phyloP scores from a whole-genome alignment of 2,329 filamentous ascomycete genomes.

The Talaromyces sp. region DNA sequence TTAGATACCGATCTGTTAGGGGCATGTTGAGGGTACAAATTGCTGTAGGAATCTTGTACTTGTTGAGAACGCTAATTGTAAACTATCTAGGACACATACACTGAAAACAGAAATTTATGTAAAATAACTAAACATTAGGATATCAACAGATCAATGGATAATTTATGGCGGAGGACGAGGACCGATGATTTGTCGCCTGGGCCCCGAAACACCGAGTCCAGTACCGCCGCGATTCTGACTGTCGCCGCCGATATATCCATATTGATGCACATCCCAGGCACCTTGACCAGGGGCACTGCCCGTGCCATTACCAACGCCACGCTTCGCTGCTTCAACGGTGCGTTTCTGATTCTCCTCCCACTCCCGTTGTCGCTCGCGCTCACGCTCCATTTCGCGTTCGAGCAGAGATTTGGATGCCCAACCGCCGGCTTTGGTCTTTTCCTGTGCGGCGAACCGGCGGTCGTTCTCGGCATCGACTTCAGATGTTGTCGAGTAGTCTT shows the following conservation, averaged over 20 bases:
- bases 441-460: slow-evolving; percentile 52
- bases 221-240: slow-evolving; percentile 55
- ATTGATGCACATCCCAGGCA: slow-evolving; percentile 62
- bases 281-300: slow-evolving; percentile 48
- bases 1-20: background rate
- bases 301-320: slow-evolving; percentile 38
- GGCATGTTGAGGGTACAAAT: background rate
- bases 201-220: slow-evolving; percentile 52
- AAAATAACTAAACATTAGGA: background rate
- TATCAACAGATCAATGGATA: background rate
- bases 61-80: slow-evolving; percentile 1
- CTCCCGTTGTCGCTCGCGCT: slow-evolving; percentile 60
- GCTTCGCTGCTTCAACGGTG: slow-evolving; percentile 44
- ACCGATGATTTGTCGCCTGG: slow-evolving; percentile 60
- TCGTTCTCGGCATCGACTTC: slow-evolving; percentile 56
- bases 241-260: slow-evolving; percentile 61
- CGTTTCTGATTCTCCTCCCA: slow-evolving; percentile 61
- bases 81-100: slow-evolving; percentile 5
- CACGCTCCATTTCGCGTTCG: slow-evolving; percentile 64
- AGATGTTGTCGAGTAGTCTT: slow-evolving; percentile 50
- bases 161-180: slow-evolving; percentile 50
- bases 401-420: slow-evolving; percentile 62
- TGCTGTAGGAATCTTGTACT: background rate
- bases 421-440: slow-evolving; percentile 56
- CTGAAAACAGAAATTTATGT: background rate